Evolutionary conservation across 78 protist species (phyloP).

Genomic region (Guillardia theta): DNA sequence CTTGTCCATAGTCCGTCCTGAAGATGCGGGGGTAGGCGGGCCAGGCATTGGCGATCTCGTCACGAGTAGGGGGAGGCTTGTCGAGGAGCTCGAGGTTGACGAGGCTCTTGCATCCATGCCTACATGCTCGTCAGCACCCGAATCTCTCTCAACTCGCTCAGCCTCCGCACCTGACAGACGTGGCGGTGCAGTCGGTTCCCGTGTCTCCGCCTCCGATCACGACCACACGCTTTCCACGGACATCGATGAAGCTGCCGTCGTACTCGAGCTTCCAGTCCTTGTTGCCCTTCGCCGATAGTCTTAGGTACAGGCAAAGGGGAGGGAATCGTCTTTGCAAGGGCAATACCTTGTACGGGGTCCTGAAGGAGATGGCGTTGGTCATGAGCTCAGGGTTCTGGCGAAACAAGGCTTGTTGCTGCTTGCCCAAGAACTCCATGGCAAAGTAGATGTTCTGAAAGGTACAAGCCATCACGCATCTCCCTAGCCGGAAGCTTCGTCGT

Average conservation of each 20-base stretch:
- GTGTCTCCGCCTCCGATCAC: conserved; percentile 91
- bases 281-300: too few species aligned
- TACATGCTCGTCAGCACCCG: background rate
- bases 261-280: conserved; percentile 15
- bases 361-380: background rate
- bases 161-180: background rate
- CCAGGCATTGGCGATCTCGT: conserved; percentile 27
- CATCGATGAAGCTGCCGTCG: conserved; percentile 38
- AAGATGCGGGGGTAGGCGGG: conserved; percentile 77
- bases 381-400: background rate
- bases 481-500: too few species aligned
- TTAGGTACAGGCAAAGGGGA: too few species aligned
- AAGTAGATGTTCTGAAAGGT: conserved; percentile 37
- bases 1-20: conserved; percentile 84
- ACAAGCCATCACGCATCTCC: too few species aligned
- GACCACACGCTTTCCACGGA: conserved; percentile 74
- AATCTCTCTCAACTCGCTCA: background rate
- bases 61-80: conserved; percentile 47
- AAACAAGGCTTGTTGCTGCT: background rate
- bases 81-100: conserved; percentile 70
- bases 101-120: conserved; percentile 55
- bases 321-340: too few species aligned
- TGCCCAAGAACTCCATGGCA: conserved; percentile 4
- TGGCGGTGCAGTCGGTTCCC: conserved; percentile 82
- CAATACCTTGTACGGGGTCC: background rate